Base-by-base conservation (phyloP, 768 basidiomycete genomes). In the Ramaria rubella region DNA sequence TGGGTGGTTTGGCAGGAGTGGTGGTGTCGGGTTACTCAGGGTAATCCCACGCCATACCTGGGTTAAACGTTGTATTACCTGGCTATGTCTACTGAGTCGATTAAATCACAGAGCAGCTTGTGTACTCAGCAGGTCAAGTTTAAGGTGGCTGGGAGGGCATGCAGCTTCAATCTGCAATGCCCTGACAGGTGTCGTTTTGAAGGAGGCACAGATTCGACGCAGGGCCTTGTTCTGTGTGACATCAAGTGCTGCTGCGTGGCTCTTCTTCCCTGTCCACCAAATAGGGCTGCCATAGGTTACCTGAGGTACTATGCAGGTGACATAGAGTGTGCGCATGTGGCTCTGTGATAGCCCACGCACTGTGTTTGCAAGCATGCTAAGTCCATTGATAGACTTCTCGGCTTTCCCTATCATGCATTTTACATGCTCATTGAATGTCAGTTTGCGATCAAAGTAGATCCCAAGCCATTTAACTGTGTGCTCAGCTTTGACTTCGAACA, bases 391-490 rank as follows among this genome's bases (percentile, higher is more conserved):
- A 2, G 68, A n/a, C n/a, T n/a, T n/a, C n/a, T n/a, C n/a, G n/a
- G n/a, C n/a, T n/a, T n/a, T n/a, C n/a, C n/a, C n/a, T 64, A 11
- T 57, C 8, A 67, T 51, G 0, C 59, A 57, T 7, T 65, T 61
- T 4, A 68, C 63, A 36, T 75, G 74, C 9, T 66, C 55, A 19
- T 65, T 60, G 61, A 75, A 75, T 0, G 23, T 36, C 0, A 75
- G 69, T 48, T 61, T 1, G 71, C 73, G 0, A 75, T 70, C 70
- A 72, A 74, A 12, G n/a, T n/a, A n/a, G n/a, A n/a, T n/a, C n/a
- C n/a, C n/a, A n/a, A n/a, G n/a, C n/a, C n/a, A n/a, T n/a, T 61
- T 57, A 0, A 70, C 50, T 19, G 19, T 19, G 2, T 42, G 17
- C 38, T 42, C 19, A 2, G 38, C 38, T 42, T 42, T 19, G 38